Evolutionary conservation across 495 filamentous ascomycete genomes (phyloP).

Genomic region (Penicillium cataractarum): DNA sequence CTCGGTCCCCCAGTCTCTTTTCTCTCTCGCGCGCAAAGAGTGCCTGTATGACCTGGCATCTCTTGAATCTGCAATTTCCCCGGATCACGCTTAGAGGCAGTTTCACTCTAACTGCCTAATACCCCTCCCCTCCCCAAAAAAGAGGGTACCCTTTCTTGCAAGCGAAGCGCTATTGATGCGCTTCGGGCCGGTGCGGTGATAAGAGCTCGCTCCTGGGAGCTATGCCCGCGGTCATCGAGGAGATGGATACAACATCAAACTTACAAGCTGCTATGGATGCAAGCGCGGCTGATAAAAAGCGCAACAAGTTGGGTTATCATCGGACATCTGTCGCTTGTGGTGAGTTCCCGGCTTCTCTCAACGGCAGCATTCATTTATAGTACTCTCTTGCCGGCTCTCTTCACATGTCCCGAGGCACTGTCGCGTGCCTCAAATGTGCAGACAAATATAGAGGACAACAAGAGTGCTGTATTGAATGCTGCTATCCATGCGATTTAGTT

Average conservation of each 20-base stretch:
- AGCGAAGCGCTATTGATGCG: constrained; percentile 36
- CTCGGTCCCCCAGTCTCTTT: not conserved
- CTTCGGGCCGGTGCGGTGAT: constrained; percentile 38
- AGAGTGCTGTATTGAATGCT: not conserved
- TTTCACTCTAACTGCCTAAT: constrained; percentile 4
- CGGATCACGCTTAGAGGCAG: constrained; percentile 9
- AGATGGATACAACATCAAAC: constrained; percentile 68
- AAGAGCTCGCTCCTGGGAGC: constrained; percentile 35
- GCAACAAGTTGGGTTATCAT: constrained; percentile 97
- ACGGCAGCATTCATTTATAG: constrained; percentile 3
- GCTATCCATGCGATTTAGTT: constrained; percentile 6
- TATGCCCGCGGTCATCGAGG: constrained; percentile 56
- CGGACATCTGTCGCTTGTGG: constrained; percentile 96
- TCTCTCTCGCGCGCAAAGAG: constrained; percentile 4
- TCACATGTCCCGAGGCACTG: constrained; percentile 4
- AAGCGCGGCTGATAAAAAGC: constrained; percentile 74
- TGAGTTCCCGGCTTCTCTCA: constrained; percentile 57
- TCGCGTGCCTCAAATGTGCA: not conserved
- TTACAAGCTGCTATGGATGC: constrained; percentile 58
- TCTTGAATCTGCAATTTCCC: constrained; percentile 14
- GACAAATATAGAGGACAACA: not conserved
- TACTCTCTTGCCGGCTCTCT: constrained; percentile 1
- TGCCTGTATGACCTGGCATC: constrained; percentile 25
- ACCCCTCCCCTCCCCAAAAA: not conserved
- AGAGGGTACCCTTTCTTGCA: constrained; percentile 1